A percentile compares a stretch with the other conserved stretches of the same genome.
Conservation (phyloP, 257 asterid species). For the Solanum raphanifolium region DNA sequence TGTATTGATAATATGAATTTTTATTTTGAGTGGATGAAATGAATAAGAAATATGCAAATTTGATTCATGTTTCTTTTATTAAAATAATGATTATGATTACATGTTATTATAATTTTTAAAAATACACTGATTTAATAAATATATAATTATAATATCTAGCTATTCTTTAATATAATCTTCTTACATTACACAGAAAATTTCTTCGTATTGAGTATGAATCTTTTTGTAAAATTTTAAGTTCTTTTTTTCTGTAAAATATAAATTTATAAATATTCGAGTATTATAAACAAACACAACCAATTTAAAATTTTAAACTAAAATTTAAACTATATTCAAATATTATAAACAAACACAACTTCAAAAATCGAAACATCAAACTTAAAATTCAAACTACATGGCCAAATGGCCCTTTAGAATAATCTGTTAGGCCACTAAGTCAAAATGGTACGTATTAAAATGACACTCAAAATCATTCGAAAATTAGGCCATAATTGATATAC, state of each 20-base stretch:
- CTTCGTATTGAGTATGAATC: accelerated
- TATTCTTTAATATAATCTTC: background rate
- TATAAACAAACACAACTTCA: too few species aligned
- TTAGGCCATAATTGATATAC: background rate
- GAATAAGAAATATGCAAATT: too few species aligned
- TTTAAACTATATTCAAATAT: background rate
- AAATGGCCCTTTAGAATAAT: background rate
- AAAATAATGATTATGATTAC: too few species aligned
- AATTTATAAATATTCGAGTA: background rate
- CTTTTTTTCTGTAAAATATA: too few species aligned
- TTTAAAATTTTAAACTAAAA: background rate
- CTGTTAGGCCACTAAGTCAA: background rate
- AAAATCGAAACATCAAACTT: background rate
- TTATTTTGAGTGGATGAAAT: too few species aligned
- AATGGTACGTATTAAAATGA: background rate
- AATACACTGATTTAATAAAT: too few species aligned
- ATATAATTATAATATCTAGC: too few species aligned
- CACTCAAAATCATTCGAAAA: background rate
- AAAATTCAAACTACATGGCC: background rate
- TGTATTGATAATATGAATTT: too few species aligned
- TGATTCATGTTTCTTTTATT: too few species aligned
- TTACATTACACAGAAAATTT: accelerated
- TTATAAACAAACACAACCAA: background rate
- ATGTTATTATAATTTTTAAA: background rate
- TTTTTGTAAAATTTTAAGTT: too few species aligned